Evolutionary conservation across 2,329 filamentous ascomycete genomes (phyloP).

Genomic region (Bisporella sp.): DNA sequence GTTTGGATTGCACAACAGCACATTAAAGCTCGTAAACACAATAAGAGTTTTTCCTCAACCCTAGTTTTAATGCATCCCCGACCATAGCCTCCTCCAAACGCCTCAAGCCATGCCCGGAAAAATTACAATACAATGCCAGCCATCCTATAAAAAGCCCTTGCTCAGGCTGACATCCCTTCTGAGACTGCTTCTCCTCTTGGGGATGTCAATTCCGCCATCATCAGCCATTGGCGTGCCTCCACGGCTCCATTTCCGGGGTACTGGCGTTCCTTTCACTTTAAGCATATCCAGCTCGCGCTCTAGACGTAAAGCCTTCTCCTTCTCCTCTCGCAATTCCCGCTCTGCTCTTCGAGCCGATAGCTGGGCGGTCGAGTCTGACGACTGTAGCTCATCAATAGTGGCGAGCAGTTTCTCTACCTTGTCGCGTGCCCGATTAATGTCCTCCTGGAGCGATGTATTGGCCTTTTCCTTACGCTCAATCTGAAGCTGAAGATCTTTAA

Average conservation of each 20-base stretch:
- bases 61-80: no score
- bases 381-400: constrained; percentile 90
- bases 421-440: constrained; percentile 78
- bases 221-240: constrained; percentile 22
- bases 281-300: constrained; percentile 63
- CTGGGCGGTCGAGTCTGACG: constrained; percentile 75
- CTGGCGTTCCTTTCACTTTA: constrained; percentile 64
- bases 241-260: constrained; percentile 51
- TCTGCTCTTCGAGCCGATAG: constrained; percentile 79
- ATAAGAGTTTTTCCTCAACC: no score
- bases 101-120: no score
- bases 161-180: constrained; percentile 60
- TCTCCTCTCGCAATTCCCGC: constrained; percentile 82
- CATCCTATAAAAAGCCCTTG: constrained; percentile 63
- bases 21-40: no score
- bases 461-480: constrained; percentile 91
- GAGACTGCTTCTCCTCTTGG: constrained; percentile 60
- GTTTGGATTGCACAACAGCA: no score
- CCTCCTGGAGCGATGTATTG: constrained; percentile 72
- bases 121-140: no score
- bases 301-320: constrained; percentile 71
- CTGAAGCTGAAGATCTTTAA: constrained; percentile 88
- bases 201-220: constrained; percentile 43
- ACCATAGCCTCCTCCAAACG: no score
- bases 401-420: constrained; percentile 83